Conservation (phyloP, 805 yeast genomes). For the Wickerhamiella shivajii region DNA sequence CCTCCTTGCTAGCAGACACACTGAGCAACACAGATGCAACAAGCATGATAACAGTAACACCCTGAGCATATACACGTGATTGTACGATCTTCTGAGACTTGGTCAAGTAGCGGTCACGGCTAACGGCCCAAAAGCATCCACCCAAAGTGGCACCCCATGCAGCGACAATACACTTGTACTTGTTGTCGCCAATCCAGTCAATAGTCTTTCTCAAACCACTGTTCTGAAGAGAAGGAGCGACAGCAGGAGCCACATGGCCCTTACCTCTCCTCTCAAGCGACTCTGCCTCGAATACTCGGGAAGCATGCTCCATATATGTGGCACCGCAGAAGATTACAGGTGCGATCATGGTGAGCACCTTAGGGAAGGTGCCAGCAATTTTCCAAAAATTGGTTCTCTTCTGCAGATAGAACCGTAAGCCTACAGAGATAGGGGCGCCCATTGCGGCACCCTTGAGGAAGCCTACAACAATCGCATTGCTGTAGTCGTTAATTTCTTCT, state of each 20-base stretch:
- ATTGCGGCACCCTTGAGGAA: slow-evolving; percentile 41
- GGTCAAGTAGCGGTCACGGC: slow-evolving; percentile 61
- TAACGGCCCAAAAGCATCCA: slow-evolving; percentile 65
- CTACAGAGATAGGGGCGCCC: slow-evolving; percentile 45
- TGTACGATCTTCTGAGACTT: slow-evolving; percentile 70
- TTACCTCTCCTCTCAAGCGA: slow-evolving; percentile 39
- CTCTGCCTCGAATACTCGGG: slow-evolving; percentile 47
- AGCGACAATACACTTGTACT: slow-evolving; percentile 38
- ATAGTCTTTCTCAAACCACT: not conserved
- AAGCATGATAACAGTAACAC: slow-evolving; percentile 56
- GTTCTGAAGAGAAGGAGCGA: not conserved
- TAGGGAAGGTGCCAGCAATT: slow-evolving; percentile 20
- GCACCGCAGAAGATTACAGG: slow-evolving; percentile 54
- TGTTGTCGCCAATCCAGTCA: slow-evolving; percentile 11
- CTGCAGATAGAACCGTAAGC: slow-evolving; percentile 35
- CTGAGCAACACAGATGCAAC: slow-evolving; percentile 30
- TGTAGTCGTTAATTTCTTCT: slow-evolving; percentile 47
- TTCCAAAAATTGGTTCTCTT: slow-evolving; percentile 22
- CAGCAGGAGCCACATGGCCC: not conserved
- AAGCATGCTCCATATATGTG: slow-evolving; percentile 60
- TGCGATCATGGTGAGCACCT: slow-evolving; percentile 49
- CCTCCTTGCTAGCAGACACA: slow-evolving; percentile 8
- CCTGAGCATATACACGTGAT: slow-evolving; percentile 89
- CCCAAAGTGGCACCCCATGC: slow-evolving; percentile 76
- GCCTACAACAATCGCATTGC: slow-evolving; percentile 43